phyloP scores from a whole-genome alignment of 2,329 filamentous ascomycete genomes.

The Cladorrhinum sp. region DNA sequence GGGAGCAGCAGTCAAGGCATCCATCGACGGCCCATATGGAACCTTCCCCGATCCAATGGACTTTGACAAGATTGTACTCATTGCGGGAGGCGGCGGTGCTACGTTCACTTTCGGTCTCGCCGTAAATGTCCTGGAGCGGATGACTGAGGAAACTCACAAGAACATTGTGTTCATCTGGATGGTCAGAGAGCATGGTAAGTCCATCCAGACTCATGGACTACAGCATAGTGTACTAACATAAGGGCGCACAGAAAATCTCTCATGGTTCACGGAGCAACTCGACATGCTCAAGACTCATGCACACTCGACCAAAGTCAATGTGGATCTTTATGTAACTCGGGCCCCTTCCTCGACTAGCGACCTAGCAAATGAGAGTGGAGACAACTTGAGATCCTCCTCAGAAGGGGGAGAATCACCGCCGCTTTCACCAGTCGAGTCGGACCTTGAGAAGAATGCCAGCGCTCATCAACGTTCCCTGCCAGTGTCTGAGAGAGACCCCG shows the following conservation, averaged over 20 bases:
- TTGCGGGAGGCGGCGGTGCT: constrained; percentile 60
- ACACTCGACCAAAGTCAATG: constrained; percentile 38
- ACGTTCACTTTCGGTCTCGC: constrained; percentile 55
- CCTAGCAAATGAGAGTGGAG: constrained; percentile 1
- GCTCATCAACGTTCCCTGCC: background rate
- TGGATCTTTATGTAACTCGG: constrained; percentile 40
- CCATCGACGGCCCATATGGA: constrained; percentile 60
- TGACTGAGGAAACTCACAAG: constrained; percentile 37
- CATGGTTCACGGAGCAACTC: constrained; percentile 36
- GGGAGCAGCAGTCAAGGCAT: constrained; percentile 47
- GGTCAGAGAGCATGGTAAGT: constrained; percentile 45
- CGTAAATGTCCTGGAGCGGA: constrained; percentile 43
- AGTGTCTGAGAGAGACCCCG: constrained; percentile 15
- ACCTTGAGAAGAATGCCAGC: constrained; percentile 16
- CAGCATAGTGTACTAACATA: constrained; percentile 14
- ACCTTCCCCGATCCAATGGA: constrained; percentile 49
- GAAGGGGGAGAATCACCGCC: constrained; percentile 18
- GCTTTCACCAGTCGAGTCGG: constrained; percentile 17
- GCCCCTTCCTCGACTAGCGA: constrained; percentile 15
- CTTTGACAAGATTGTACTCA: constrained; percentile 55
- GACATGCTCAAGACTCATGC: constrained; percentile 38
- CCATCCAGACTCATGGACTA: background rate
- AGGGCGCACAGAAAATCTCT: constrained; percentile 27
- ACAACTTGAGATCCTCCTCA: constrained; percentile 18
- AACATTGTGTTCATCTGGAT: constrained; percentile 50